These are phyloP conservation scores for Geranium incanum DNA, from an alignment of 441 rosid species.

Conservation along the genomic window DNA sequence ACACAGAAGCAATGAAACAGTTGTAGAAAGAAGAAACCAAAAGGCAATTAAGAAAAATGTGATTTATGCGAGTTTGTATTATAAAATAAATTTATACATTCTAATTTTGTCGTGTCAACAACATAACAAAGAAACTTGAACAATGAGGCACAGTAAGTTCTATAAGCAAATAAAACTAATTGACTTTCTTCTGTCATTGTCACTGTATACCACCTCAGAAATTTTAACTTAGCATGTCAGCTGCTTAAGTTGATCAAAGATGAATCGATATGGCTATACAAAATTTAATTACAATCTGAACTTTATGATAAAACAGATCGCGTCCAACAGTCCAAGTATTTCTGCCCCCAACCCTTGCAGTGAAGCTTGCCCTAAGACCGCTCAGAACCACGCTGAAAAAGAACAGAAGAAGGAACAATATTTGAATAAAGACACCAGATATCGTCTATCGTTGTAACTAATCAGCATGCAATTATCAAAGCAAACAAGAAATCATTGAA, in stretches of 20 bases:
- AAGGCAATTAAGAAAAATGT: no score
- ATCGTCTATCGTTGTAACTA: neutral
- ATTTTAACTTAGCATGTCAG: neutral
- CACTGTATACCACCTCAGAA: neutral
- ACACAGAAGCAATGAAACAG: no score
- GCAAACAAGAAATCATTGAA: neutral
- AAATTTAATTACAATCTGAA: neutral
- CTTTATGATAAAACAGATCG: neutral
- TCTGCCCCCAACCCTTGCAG: slow-evolving; percentile 16
- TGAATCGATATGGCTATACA: neutral
- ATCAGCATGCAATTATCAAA: neutral
- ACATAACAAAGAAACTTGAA: neutral
- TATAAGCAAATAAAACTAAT: neutral
- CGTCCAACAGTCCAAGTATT: neutral
- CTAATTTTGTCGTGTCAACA: no score
- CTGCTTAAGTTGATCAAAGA: neutral
- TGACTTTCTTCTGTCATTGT: neutral
- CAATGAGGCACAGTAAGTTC: neutral
- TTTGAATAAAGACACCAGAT: no score
- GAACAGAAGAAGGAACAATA: neutral
- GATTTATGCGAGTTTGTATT: neutral
- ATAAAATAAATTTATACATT: neutral
- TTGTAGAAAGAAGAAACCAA: no score
- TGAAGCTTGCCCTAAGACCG: slow-evolving; percentile 15
- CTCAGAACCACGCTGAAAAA: slow-evolving; percentile 20